phyloP scores from a whole-genome alignment of 2,329 filamentous ascomycete genomes.

The Colletotrichum falcatum region DNA sequence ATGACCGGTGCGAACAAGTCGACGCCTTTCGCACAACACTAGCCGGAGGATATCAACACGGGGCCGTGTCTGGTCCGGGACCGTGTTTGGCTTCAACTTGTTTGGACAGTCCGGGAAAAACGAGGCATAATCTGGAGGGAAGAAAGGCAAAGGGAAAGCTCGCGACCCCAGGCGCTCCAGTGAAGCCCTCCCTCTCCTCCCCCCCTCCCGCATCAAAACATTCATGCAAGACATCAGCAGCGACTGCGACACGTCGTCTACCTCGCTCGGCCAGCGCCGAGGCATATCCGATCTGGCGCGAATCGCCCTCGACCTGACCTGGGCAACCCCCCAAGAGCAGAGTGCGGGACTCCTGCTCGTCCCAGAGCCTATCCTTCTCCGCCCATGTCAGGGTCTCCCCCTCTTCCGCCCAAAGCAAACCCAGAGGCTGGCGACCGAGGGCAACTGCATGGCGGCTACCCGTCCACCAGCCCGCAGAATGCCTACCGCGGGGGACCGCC shows the following conservation, averaged over 20 bases:
- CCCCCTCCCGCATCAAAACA: slow-evolving; percentile 47
- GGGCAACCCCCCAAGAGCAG: slow-evolving; percentile 61
- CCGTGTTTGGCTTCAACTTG: background rate
- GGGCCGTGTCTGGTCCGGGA: background rate
- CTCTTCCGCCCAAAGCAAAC: slow-evolving; percentile 67
- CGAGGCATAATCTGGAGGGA: slow-evolving; percentile 31
- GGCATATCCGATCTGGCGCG: slow-evolving; percentile 66
- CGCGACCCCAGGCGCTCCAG: slow-evolving; percentile 40
- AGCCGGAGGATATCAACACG: background rate
- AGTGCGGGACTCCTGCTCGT: slow-evolving; percentile 65
- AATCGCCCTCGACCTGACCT: slow-evolving; percentile 67
- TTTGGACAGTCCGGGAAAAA: slow-evolving; percentile 33
- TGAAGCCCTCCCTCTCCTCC: too few relatives aligned
- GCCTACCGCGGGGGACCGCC: slow-evolving; percentile 58
- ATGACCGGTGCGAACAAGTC: background rate
- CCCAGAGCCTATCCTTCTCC: slow-evolving; percentile 76
- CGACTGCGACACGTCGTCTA: slow-evolving; percentile 56
- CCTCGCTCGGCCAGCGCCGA: slow-evolving; percentile 69
- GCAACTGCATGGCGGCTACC: slow-evolving; percentile 58
- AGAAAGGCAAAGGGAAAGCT: slow-evolving; percentile 30
- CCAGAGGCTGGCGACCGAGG: slow-evolving; percentile 68
- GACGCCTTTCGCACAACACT: background rate
- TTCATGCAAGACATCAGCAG: slow-evolving; percentile 68
- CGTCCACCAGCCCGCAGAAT: slow-evolving; percentile 60
- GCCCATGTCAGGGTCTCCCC: slow-evolving; percentile 79